A percentile compares a stretch with the other conserved stretches of the same genome.
Evolutionary conservation across 805 yeast species (phyloP).

Genomic region (Yueomyces sinensis): DNA sequence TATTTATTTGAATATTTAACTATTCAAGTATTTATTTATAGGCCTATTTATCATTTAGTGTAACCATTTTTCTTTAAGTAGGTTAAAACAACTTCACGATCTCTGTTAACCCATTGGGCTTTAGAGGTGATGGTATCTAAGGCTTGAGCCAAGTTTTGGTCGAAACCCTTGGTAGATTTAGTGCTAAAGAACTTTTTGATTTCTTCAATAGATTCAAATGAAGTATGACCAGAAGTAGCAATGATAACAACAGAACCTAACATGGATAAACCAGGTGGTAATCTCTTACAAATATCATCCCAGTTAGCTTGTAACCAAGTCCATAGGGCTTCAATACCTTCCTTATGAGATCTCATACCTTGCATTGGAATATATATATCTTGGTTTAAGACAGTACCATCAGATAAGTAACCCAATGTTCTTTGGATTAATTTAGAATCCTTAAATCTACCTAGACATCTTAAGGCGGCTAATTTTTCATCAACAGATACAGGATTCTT

Average conservation of each 20-base stretch:
- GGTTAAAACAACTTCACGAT: conserved; percentile 30
- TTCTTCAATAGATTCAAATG: conserved; percentile 36
- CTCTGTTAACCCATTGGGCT: conserved; percentile 47
- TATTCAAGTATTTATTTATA: too few species aligned
- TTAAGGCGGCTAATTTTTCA: conserved; percentile 58
- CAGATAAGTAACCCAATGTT: conserved; percentile 42
- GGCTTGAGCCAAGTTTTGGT: conserved; percentile 52
- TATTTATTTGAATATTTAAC: too few species aligned
- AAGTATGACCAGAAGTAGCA: conserved; percentile 49
- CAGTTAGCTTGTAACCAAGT: conserved; percentile 61
- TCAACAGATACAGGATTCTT: conserved; percentile 44
- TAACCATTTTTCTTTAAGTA: conserved; percentile 31
- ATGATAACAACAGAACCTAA: conserved; percentile 60
- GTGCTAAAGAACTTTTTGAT: conserved; percentile 37
- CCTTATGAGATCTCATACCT: conserved; percentile 49
- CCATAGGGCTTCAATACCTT: conserved; percentile 63
- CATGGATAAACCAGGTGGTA: conserved; percentile 77
- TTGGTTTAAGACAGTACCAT: conserved; percentile 52
- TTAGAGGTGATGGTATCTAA: conserved; percentile 46
- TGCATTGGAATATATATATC: conserved; percentile 68
- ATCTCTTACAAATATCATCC: conserved; percentile 48
- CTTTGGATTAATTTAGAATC: conserved; percentile 38
- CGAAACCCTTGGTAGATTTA: conserved; percentile 49
- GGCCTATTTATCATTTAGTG: too few species aligned
- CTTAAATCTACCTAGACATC: conserved; percentile 52